phyloP scores from a whole-genome alignment of 768 basidiomycete genomes.

The Sutorius australiensis region DNA sequence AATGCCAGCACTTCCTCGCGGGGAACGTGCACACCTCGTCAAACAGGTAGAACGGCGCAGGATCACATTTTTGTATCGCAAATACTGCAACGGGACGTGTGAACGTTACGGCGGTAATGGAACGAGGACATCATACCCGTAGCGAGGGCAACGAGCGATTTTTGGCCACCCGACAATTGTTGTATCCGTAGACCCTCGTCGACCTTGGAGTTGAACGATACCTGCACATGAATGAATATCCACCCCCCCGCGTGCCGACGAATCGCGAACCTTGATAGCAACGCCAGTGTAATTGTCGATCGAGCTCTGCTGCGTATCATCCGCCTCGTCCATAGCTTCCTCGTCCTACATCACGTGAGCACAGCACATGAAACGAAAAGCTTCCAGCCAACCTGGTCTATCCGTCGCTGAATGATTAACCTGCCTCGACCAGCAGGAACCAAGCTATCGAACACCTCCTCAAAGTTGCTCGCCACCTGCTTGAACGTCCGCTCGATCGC shows the following conservation, averaged over 20 bases:
- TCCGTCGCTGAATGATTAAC: conserved; percentile 86
- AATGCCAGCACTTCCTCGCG: background rate
- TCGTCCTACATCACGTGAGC: conserved; percentile 50
- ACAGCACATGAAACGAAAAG: background rate
- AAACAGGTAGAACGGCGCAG: conserved; percentile 98
- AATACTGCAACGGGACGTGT: conserved; percentile 59
- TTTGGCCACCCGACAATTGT: conserved; percentile 96
- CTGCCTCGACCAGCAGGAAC: conserved; percentile 91
- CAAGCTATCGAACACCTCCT: conserved; percentile 93
- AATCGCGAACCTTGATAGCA: conserved; percentile 71
- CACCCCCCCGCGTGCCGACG: background rate
- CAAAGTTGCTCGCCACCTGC: conserved; percentile 95
- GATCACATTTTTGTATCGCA: conserved; percentile 98
- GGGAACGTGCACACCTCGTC: conserved; percentile 63
- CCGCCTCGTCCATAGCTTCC: conserved; percentile 61
- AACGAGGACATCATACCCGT: conserved; percentile 50
- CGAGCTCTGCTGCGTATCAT: conserved; percentile 66
- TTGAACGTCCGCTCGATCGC: conserved; percentile 98
- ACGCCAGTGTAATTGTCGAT: conserved; percentile 97
- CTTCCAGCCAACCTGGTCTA: conserved; percentile 61
- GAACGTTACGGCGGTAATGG: background rate
- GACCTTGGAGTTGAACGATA: conserved; percentile 98
- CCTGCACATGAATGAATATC: conserved; percentile 40
- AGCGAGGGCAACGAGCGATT: conserved; percentile 93
- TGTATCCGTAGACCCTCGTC: conserved; percentile 97